A percentile compares a stretch with the other conserved stretches of the same genome.
phyloP scores from a whole-genome alignment of 495 filamentous ascomycete genomes.

The Sordaria brevicollis region DNA sequence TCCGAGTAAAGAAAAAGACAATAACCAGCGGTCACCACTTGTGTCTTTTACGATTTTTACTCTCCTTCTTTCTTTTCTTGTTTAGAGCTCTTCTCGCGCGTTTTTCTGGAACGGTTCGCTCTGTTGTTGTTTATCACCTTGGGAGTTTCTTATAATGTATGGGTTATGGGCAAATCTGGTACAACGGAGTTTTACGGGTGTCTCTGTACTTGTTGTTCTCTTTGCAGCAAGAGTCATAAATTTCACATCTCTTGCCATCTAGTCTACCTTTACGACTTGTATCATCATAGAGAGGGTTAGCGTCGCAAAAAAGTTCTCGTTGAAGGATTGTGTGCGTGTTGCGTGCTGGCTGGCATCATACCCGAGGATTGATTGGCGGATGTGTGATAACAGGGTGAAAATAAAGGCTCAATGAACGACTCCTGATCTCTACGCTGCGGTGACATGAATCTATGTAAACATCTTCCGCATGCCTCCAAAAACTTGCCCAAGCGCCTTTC shows the following conservation, averaged over 20 bases:
- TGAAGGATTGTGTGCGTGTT: not conserved
- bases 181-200: constrained; percentile 1
- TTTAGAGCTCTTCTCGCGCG: not conserved
- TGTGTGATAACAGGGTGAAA: not conserved
- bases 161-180: not conserved
- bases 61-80: not conserved
- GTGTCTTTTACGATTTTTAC: not conserved
- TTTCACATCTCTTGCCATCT: not conserved
- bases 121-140: not conserved
- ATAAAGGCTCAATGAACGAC: not conserved
- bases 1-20: constrained; percentile 12
- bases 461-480: not conserved
- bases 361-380: not conserved
- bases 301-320: not conserved
- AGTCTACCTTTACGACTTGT: too few species aligned
- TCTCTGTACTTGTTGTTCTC: not conserved
- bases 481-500: not conserved
- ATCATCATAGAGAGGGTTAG: not conserved
- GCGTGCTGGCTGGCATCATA: not conserved
- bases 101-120: not conserved
- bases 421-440: not conserved
- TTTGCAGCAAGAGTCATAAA: not conserved
- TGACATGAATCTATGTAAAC: not conserved
- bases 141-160: not conserved
- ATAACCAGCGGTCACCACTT: not conserved